Evolutionary conservation across 805 yeast genomes (phyloP).

Genomic region (Kazachstania psychrophila): DNA sequence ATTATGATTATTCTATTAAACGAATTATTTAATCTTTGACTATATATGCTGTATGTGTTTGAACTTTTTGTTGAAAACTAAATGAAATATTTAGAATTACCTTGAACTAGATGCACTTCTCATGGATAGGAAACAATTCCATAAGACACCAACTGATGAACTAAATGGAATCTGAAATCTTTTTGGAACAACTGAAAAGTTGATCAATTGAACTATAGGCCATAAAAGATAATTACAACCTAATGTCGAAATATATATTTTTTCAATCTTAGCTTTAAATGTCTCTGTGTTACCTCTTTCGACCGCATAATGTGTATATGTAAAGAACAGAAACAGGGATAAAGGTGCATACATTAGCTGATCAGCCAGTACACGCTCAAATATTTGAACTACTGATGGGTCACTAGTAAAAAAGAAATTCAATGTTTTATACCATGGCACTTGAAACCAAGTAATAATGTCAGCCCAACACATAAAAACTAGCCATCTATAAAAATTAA

Average conservation of each 20-base stretch:
- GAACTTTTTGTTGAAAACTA: not conserved
- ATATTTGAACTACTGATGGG: slow-evolving; percentile 74
- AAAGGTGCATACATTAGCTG: slow-evolving; percentile 86
- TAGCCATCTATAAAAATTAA: slow-evolving; percentile 59
- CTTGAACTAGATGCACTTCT: slow-evolving; percentile 46
- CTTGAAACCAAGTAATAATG: slow-evolving; percentile 70
- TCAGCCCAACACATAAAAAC: slow-evolving; percentile 88
- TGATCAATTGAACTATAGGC: slow-evolving; percentile 74
- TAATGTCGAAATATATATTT: slow-evolving; percentile 58
- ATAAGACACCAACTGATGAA: slow-evolving; percentile 73
- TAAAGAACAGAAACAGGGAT: slow-evolving; percentile 68
- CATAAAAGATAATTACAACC: slow-evolving; percentile 65
- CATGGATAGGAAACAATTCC: slow-evolving; percentile 90
- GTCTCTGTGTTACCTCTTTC: slow-evolving; percentile 65
- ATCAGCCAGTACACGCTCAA: slow-evolving; percentile 81
- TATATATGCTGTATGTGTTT: not conserved
- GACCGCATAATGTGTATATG: slow-evolving; percentile 72
- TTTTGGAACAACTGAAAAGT: slow-evolving; percentile 60
- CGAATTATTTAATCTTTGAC: not conserved
- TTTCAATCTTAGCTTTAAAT: slow-evolving; percentile 52
- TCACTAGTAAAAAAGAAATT: slow-evolving; percentile 70
- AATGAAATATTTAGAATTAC: not conserved
- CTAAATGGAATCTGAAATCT: slow-evolving; percentile 85
- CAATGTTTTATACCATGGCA: slow-evolving; percentile 79
- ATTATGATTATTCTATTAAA: not conserved